Evolutionary conservation across 2,329 filamentous ascomycete species (phyloP).

Genomic region (Exophiala sp.): DNA sequence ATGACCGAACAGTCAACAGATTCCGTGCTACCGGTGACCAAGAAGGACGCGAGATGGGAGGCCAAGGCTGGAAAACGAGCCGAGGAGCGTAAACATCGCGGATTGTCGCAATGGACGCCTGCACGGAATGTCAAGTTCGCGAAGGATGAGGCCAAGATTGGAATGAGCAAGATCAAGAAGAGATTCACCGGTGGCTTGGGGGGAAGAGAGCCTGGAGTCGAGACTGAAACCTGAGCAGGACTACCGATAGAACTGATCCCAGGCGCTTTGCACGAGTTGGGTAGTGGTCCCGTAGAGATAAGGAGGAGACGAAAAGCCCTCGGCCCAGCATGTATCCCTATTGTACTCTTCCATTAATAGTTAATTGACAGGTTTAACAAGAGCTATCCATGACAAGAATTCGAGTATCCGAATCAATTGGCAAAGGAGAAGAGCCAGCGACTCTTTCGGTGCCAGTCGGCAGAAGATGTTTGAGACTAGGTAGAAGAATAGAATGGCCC

Average conservation of each 20-base stretch:
- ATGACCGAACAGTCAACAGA: slow-evolving; percentile 22
- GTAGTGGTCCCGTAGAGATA: too few species aligned
- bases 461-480: too few species aligned
- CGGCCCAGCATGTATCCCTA: too few species aligned
- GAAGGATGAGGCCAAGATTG: slow-evolving; percentile 79
- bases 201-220: slow-evolving; percentile 79
- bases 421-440: too few species aligned
- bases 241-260: not conserved
- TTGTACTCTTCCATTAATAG: too few species aligned
- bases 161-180: slow-evolving; percentile 66
- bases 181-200: slow-evolving; percentile 65
- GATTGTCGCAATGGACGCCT: slow-evolving; percentile 92
- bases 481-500: too few species aligned
- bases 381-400: too few species aligned
- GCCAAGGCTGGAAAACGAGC: slow-evolving; percentile 39
- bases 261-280: not conserved
- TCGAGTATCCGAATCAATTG: too few species aligned
- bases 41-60: slow-evolving; percentile 27
- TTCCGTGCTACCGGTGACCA: slow-evolving; percentile 18
- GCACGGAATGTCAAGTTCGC: slow-evolving; percentile 80
- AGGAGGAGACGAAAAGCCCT: not conserved
- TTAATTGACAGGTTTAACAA: too few species aligned
- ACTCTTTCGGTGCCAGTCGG: too few species aligned
- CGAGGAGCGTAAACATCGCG: slow-evolving; percentile 77
- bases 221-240: slow-evolving; percentile 55